phyloP scores from a whole-genome alignment of 805 yeast genomes.

The Cyberlindnera japonica region DNA sequence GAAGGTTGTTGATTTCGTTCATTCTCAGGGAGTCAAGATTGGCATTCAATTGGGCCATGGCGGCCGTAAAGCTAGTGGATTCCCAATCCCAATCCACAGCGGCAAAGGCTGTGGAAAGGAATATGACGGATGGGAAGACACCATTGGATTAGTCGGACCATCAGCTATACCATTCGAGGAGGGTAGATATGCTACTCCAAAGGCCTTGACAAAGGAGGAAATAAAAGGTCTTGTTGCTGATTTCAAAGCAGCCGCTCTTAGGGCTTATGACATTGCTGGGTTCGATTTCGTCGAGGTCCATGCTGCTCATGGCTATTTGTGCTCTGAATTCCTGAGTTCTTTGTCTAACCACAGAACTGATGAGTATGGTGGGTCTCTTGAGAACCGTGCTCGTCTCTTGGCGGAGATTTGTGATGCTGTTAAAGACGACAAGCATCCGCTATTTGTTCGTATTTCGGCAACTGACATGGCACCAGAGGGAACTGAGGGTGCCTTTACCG shows the following conservation, averaged over 20 bases:
- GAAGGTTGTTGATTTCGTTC: constrained; percentile 42
- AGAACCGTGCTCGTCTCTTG: constrained; percentile 49
- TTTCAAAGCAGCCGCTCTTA: constrained; percentile 45
- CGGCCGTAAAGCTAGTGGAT: constrained; percentile 46
- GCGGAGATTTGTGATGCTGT: constrained; percentile 48
- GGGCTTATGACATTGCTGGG: constrained; percentile 42
- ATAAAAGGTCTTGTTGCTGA: constrained; percentile 37
- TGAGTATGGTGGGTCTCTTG: constrained; percentile 60
- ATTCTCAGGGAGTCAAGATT: constrained; percentile 40
- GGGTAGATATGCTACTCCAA: constrained; percentile 30
- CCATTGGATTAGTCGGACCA: constrained; percentile 43
- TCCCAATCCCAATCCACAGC: constrained; percentile 30
- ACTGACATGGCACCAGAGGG: constrained; percentile 15
- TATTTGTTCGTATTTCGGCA: constrained; percentile 32
- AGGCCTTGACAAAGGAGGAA: constrained; percentile 41
- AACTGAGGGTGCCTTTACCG: constrained; percentile 20
- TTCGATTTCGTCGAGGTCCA: constrained; percentile 27
- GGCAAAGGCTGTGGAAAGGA: constrained; percentile 31
- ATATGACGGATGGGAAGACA: constrained; percentile 38
- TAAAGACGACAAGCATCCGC: constrained; percentile 41
- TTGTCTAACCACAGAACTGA: constrained; percentile 50
- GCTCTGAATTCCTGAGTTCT: constrained; percentile 45
- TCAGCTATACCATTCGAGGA: constrained; percentile 34
- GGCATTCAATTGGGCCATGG: constrained; percentile 57
- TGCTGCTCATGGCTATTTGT: constrained; percentile 52